Base-by-base conservation (phyloP, 2,329 filamentous ascomycete species). In the Pseudonectria buxi region DNA sequence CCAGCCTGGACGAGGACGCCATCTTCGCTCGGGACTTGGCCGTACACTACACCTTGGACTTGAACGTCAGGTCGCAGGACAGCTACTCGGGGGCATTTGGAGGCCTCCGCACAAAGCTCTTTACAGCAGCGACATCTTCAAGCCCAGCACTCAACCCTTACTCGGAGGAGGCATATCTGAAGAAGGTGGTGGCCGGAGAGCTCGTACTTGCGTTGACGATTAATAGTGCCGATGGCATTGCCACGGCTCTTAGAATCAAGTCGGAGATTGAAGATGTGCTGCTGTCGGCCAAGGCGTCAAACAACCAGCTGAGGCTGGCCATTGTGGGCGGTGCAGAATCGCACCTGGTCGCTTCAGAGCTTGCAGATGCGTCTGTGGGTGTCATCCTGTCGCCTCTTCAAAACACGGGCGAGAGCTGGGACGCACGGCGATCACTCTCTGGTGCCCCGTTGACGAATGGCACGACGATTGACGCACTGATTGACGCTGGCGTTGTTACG, bases 391-490 rank as follows among this genome's bases (percentile, higher is more conserved):
- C 72, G 0, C 78, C 78, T 2, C 55, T 80, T 10, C 70, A 76
- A 43, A 69, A 74, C 0, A 76, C 73, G 48, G 66, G 69, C 3
- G 55, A 52, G 3, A 56, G 53, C 0, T 84, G 79, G 80, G 77
- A 82, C 42, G 64, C 79, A 55, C 71, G 76, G 0, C 72, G 78
- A 2, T 70, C 75, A 0, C 62, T 83, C 10, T 71, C 76, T 0
- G 80, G 80, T 2, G 78, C 79, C 5, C 80, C 80, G 1, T 64
- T 83, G 1, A 80, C 78, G 1, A 80, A 81, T 46, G 77, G 78
- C 16, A 83, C 79, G 1, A 69, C 69, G 0, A 61, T 80, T 4
- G 76, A 83, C 41, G 55, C 50, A 10, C 65, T 84, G 1, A 45
- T 79, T 1, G 67, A 69, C 7, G 78, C 77, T 0, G 78, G 78